These are phyloP conservation scores for Pholiota molesta DNA, from an alignment of 768 basidiomycete genomes.

Conservation along the genomic window DNA sequence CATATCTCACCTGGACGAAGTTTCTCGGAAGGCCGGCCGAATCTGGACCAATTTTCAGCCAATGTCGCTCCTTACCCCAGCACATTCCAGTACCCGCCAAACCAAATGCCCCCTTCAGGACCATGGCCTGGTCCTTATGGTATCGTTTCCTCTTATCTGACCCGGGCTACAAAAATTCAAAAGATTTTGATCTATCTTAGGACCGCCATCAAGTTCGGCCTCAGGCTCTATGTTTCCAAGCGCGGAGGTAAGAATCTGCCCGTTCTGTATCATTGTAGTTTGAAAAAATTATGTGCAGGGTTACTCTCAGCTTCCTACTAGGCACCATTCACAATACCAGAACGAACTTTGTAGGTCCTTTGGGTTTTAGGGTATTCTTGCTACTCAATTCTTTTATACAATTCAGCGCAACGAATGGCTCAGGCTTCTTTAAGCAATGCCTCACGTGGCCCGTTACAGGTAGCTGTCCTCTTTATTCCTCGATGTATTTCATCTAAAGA, in stretches of 20 bases:
- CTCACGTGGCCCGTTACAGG: not conserved
- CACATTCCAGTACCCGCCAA: not conserved
- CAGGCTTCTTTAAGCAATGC: not conserved
- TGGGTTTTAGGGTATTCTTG: not conserved
- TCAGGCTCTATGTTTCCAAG: not conserved
- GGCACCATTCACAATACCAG: not conserved
- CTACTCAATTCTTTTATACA: not conserved
- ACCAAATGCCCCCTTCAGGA: not conserved
- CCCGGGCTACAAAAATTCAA: not conserved
- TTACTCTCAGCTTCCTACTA: not conserved
- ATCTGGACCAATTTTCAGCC: too few relatives aligned
- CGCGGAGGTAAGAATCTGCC: not conserved
- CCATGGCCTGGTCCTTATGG: not conserved
- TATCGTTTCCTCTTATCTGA: not conserved
- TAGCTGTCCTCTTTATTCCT: not conserved
- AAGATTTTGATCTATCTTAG: not conserved
- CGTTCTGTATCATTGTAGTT: not conserved
- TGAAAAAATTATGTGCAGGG: too few relatives aligned
- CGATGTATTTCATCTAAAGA: not conserved
- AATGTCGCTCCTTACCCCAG: not conserved
- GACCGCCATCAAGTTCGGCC: not conserved
- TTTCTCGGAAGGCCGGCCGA: not conserved
- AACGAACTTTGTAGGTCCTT: not conserved
- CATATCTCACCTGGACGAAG: not conserved
- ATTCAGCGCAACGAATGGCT: not conserved